Base-by-base conservation (phyloP, 805 yeast species). In the Alloascoidea hylecoeti region DNA sequence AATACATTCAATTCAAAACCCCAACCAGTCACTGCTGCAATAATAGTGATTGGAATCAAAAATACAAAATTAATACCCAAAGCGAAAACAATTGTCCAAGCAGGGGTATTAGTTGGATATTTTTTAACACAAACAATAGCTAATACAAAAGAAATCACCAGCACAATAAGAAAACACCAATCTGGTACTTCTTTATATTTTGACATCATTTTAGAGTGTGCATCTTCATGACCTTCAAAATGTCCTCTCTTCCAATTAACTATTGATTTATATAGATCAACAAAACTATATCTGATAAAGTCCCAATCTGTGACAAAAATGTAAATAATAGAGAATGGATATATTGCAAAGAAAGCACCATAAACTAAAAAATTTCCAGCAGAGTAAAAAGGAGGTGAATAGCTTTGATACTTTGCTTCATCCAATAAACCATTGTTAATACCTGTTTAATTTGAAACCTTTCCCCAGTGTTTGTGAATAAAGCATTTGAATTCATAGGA, bases 321-420 rank as follows among this genome's bases (percentile, higher is more conserved):
- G 48, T 71, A 71, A 0, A 67, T 50, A 15, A 75, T 63, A 15
- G 72, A 63, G 45, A 75, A 66, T 3, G 82, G 78, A 46, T 72
- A 72, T 36, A 69, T 51, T 30, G 70, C 68, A 51, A 72, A 73
- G 48, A 60, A 66, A 0, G 75, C 68, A 15, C 81, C 80, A 47
- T 74, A 75, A 15, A 63, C 52, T 5, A 76, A 70, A 42, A 75
- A 53, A 49, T 71, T 71, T 1, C 75, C 81, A 4, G 84, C 82
- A 18, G 72, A 50, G 48, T 72, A 75, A 52, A 67, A 77, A 5
- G 85, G 84, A 5, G 81, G 78, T 1, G 82, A 78, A 43, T 73
- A 68, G n/a, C 52, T 42, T 39, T 60, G 57, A 49, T 75, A 75
- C 45, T 66, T 67, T 2, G 45, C 50, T 16, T 52, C 42, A 47